Evolutionary conservation across 306 rosid species (phyloP).

Genomic region (Dryas drummondii): DNA sequence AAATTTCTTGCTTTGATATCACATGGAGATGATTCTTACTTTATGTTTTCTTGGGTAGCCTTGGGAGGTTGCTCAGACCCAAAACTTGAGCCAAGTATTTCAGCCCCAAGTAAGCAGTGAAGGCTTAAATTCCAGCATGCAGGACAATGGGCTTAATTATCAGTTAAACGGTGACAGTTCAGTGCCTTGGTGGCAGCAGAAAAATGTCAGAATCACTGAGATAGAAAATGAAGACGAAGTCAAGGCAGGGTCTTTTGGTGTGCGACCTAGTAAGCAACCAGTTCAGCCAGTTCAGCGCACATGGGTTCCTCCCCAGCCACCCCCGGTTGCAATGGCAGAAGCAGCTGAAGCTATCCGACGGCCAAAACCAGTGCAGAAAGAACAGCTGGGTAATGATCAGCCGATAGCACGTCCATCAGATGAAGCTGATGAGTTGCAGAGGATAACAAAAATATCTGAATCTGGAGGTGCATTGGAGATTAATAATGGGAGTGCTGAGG

Average conservation of each 20-base stretch:
- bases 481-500: constrained; percentile 43
- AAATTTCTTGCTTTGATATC: constrained; percentile 20
- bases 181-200: constrained; percentile 71
- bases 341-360: constrained; percentile 96
- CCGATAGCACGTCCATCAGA: constrained; percentile 40
- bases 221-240: constrained; percentile 50
- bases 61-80: constrained; percentile 72
- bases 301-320: constrained; percentile 99
- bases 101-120: constrained; percentile 51
- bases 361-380: constrained; percentile 68
- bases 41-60: constrained; percentile 58
- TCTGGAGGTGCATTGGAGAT: constrained; percentile 52
- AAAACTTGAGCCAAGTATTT: constrained; percentile 45
- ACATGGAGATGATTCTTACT: constrained; percentile 31
- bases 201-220: constrained; percentile 64
- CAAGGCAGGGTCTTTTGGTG: constrained; percentile 44
- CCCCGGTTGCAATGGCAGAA: constrained; percentile 74
- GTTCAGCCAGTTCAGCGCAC: constrained; percentile 40
- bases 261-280: constrained; percentile 45
- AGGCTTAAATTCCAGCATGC: constrained; percentile 39
- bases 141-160: constrained; percentile 36
- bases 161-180: constrained; percentile 51
- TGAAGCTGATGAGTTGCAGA: constrained; percentile 46
- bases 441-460: constrained; percentile 48
- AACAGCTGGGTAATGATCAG: constrained; percentile 49